These are phyloP conservation scores for Gastrolobium bilobum DNA, from an alignment of 306 rosid genomes.

Conservation along the genomic window DNA sequence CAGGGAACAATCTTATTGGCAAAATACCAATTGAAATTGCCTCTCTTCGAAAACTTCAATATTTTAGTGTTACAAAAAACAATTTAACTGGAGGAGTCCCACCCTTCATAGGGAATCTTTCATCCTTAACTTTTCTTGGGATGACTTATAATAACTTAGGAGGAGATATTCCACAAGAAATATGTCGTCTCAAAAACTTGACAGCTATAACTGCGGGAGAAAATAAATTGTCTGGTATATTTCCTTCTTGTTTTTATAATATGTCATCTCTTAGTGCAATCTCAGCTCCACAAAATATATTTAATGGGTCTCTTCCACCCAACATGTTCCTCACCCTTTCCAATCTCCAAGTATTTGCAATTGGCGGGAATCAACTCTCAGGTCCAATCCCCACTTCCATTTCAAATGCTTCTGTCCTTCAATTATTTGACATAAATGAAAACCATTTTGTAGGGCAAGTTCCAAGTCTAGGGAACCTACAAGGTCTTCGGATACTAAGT, in stretches of 20 bases:
- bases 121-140: too few species aligned
- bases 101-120: too few species aligned
- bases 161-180: too few species aligned
- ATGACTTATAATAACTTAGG: too few species aligned
- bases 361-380: conserved; percentile 11
- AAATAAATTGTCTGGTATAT: conserved; percentile 21
- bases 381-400: background rate
- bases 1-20: background rate
- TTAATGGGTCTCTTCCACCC: too few species aligned
- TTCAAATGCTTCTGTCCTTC: conserved; percentile 39
- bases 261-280: background rate
- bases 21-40: conserved; percentile 21
- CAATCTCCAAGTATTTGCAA: too few species aligned
- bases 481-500: fast-evolving
- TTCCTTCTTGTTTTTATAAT: conserved; percentile 41
- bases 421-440: fast-evolving
- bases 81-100: conserved; percentile 35
- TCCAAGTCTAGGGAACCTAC: conserved; percentile 28
- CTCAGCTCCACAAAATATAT: too few species aligned
- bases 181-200: background rate
- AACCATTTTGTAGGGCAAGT: conserved; percentile 39
- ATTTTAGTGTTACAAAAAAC: background rate
- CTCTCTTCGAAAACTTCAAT: background rate
- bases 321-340: too few species aligned
- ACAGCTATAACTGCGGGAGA: fast-evolving